phyloP scores from a whole-genome alignment of 2,329 filamentous ascomycete genomes.

The Emmonsia crescens region DNA sequence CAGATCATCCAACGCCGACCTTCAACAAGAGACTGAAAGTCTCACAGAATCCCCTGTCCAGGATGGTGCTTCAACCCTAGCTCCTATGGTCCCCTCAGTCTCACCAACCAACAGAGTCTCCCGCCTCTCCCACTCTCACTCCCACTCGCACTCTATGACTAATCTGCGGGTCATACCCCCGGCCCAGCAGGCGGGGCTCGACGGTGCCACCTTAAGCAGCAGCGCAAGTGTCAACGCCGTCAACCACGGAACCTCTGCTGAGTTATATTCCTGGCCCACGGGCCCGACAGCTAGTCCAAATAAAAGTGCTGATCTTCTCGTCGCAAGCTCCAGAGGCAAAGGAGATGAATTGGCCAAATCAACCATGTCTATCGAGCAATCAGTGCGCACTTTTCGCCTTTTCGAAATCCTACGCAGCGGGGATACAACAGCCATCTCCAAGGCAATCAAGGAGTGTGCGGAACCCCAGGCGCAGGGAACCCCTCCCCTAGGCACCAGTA shows the following conservation, averaged over 20 bases:
- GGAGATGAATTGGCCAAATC: conserved; percentile 19
- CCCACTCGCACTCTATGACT: conserved; percentile 19
- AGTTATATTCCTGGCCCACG: neutral
- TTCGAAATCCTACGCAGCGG: conserved; percentile 87
- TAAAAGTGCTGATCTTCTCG: neutral
- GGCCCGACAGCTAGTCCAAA: neutral
- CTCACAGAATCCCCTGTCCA: conserved; percentile 12
- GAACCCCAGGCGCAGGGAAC: conserved; percentile 39
- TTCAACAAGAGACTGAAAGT: conserved; percentile 26
- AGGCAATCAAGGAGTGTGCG: conserved; percentile 55
- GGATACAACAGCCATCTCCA: conserved; percentile 81
- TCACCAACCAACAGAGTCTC: conserved; percentile 15
- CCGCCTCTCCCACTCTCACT: conserved; percentile 13
- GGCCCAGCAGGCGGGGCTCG: conserved; percentile 20
- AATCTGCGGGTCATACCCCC: conserved; percentile 21
- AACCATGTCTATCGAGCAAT: conserved; percentile 66
- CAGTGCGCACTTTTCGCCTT: conserved; percentile 83
- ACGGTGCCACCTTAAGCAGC: conserved; percentile 9
- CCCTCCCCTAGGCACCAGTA: conserved; percentile 59
- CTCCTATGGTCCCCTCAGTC: conserved; percentile 20
- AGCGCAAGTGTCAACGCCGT: conserved; percentile 6
- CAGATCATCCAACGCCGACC: conserved; percentile 30
- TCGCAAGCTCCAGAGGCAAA: conserved; percentile 14
- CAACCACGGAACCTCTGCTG: conserved; percentile 11
- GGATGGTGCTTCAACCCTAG: conserved; percentile 11